Conservation (phyloP, 129 eudicot species). For the Saposhnikovia divaricata region DNA sequence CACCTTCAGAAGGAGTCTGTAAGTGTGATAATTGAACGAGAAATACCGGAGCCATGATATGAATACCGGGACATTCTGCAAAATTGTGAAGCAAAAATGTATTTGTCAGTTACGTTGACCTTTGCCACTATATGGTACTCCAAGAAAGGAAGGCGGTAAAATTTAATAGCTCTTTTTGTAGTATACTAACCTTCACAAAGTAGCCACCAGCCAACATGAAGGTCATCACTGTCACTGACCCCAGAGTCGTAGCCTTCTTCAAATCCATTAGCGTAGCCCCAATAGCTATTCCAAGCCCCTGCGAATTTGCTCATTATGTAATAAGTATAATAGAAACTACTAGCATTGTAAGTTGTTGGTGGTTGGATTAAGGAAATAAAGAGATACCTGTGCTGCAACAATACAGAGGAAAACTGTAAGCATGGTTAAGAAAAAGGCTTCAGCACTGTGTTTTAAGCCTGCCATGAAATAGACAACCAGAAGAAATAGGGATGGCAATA, state of each 20-base stretch:
- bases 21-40: slow-evolving; percentile 95
- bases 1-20: slow-evolving; percentile 84
- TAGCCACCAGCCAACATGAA: slow-evolving; percentile 95
- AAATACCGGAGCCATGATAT: slow-evolving; percentile 91
- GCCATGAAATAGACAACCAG: slow-evolving; percentile 92
- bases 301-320: slow-evolving; percentile 11
- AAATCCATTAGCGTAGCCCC: slow-evolving; percentile 85
- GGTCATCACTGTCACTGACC: slow-evolving; percentile 89
- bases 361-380: not conserved
- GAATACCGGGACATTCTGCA: slow-evolving; percentile 84
- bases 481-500: slow-evolving; percentile 76
- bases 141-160: not conserved
- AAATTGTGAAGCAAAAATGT: not conserved
- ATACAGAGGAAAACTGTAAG: slow-evolving; percentile 79
- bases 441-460: slow-evolving; percentile 54
- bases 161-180: not conserved
- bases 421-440: slow-evolving; percentile 65
- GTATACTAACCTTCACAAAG: slow-evolving; percentile 55
- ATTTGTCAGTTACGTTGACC: not conserved
- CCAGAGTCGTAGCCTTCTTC: slow-evolving; percentile 80
- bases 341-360: not conserved
- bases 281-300: slow-evolving; percentile 85
- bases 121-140: not conserved
- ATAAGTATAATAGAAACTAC: not conserved
- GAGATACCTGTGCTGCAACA: slow-evolving; percentile 85